Conservation (phyloP, 2,329 filamentous ascomycete species). For the Pyrenochaeta sp. region DNA sequence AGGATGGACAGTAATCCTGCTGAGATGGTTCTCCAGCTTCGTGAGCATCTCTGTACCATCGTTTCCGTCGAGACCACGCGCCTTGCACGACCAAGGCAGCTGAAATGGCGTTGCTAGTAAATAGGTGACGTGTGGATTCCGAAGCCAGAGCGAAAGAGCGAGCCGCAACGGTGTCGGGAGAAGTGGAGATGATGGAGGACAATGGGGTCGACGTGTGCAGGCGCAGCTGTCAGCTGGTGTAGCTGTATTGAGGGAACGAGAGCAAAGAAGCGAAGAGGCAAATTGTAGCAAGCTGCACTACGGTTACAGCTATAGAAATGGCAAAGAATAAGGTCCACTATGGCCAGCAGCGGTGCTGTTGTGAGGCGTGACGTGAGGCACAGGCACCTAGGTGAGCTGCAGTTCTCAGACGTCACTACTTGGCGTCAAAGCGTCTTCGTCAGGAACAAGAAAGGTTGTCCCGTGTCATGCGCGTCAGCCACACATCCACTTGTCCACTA, state of each 20-base stretch:
- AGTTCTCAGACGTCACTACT: slow-evolving; percentile 27
- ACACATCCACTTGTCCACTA: background rate
- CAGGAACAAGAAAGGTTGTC: slow-evolving; percentile 25
- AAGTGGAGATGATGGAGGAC: background rate
- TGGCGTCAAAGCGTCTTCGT: slow-evolving; percentile 11
- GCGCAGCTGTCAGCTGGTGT: slow-evolving; percentile 12
- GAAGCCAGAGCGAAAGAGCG: background rate
- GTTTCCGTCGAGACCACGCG: slow-evolving; percentile 22
- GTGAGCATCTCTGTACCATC: slow-evolving; percentile 33
- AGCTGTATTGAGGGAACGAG: background rate
- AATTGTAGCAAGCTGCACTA: background rate
- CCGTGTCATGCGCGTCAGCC: slow-evolving; percentile 17
- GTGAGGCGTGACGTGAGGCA: slow-evolving; percentile 18
- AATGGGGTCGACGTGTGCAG: slow-evolving; percentile 21
- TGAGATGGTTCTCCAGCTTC: slow-evolving; percentile 32
- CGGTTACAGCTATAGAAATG: background rate
- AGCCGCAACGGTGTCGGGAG: background rate
- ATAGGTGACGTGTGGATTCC: background rate
- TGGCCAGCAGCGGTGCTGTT: slow-evolving; percentile 3
- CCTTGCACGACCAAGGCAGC: background rate
- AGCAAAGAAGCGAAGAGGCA: background rate
- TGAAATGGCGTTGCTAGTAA: background rate
- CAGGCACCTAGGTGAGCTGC: slow-evolving; percentile 16
- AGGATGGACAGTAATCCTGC: slow-evolving; percentile 41
- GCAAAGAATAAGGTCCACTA: background rate